Evolutionary conservation across 208 protist species (phyloP), one percentile per base, ranked within the genome.

Genomic region (Trypanosoma congolense): DNA sequence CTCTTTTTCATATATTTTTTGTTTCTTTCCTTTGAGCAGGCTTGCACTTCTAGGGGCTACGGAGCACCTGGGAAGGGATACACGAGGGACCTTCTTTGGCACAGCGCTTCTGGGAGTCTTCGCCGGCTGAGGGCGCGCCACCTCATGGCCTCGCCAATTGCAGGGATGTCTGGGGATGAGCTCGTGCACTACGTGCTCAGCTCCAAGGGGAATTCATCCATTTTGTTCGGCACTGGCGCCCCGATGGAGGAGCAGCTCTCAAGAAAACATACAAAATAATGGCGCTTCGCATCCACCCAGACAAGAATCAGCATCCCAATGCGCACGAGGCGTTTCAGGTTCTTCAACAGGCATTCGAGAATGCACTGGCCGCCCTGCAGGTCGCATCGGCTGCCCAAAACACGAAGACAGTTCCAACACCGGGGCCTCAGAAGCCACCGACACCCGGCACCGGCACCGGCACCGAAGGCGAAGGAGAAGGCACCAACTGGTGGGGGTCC

Each of bases 241-340:
- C 10, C 50, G 18, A 9, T 4, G 36, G 43, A 1, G 61, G 56
- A 33, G 43, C 51, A 12, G 25, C 42, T 3, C 46, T 93, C 24
- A 87, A 74, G 54, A 82, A 70, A 30, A 73, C 73, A 12, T 95
- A 92, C 61, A 82, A 73, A 41, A 52, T 57, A 10, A 53, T 87
- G 18, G 83, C 77, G 2, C 40, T 91, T 35, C 71, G 72, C 14
- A 53, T 85, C 3, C 88, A 95, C 46, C 88, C 88, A 0, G 88
- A 95, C 70, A 95, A 95, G 67, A 93, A 93, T 51, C 26, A 56
- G 2, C 58, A 61, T 36, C 5, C 55, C 2, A 10, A 53, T 9
- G 75, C 82, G 2, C 47, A 62, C 26, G 71, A 71, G 51, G 82
- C 82, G 0, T 90, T 90, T 56, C 75, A 84, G 31, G 22, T 81